Conservation (phyloP, 2,329 filamentous ascomycete species). For the Exophiala oligosperma region DNA sequence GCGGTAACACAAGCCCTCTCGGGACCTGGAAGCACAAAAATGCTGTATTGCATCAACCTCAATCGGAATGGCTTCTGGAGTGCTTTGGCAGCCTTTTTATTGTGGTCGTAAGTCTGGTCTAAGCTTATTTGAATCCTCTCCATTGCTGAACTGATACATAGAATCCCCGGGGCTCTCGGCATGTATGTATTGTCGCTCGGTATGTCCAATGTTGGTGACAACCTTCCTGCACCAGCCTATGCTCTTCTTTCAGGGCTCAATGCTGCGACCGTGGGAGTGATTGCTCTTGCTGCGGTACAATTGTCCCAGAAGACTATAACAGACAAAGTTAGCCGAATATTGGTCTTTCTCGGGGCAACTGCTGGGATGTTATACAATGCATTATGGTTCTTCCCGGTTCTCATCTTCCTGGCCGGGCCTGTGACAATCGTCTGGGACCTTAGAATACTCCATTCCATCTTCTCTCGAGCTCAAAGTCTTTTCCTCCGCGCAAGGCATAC, state of each 20-base stretch:
- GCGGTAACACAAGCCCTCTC: slow-evolving; percentile 67
- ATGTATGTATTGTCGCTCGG: slow-evolving; percentile 70
- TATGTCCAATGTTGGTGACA: slow-evolving; percentile 59
- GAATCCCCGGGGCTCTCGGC: slow-evolving; percentile 67
- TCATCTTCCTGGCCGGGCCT: slow-evolving; percentile 60
- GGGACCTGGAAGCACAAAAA: slow-evolving; percentile 69
- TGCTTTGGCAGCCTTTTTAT: slow-evolving; percentile 60
- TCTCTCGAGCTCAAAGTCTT: not conserved
- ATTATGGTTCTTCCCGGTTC: slow-evolving; percentile 71
- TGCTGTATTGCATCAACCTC: slow-evolving; percentile 67
- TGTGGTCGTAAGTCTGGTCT: slow-evolving; percentile 59
- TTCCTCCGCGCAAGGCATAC: not conserved
- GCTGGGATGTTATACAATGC: slow-evolving; percentile 70
- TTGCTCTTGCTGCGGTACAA: slow-evolving; percentile 68
- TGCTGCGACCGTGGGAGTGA: slow-evolving; percentile 69
- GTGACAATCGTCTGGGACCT: slow-evolving; percentile 58
- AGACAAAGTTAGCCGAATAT: slow-evolving; percentile 60
- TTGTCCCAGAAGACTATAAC: slow-evolving; percentile 61
- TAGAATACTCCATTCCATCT: slow-evolving; percentile 48
- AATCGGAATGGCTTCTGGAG: slow-evolving; percentile 62
- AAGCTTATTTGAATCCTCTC: not conserved
- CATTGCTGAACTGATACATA: slow-evolving; percentile 28
- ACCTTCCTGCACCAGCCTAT: slow-evolving; percentile 63
- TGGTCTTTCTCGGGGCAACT: slow-evolving; percentile 64
- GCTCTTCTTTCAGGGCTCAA: slow-evolving; percentile 72